A percentile compares a stretch with the other conserved stretches of the same genome.
These are phyloP conservation scores for Guadua angustifolia DNA, from an alignment of 176 grass and related monocot genomes.

Conservation along the genomic window DNA sequence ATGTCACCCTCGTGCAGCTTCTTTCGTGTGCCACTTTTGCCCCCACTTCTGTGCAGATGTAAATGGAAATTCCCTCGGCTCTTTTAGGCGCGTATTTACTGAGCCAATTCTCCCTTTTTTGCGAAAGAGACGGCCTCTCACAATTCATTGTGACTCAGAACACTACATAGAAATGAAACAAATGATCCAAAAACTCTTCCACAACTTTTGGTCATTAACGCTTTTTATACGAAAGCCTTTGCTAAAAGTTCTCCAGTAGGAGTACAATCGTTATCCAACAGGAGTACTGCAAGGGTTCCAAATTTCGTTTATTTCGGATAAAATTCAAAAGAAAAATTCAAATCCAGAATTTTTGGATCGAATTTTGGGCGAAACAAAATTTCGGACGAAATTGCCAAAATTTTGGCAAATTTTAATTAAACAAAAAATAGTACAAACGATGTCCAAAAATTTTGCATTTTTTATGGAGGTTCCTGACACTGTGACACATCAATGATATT, in stretches of 20 bases:
- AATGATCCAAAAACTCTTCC: conserved; percentile 25
- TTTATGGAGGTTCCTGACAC: no score
- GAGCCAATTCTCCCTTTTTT: background rate
- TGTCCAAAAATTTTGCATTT: no score
- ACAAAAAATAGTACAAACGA: no score
- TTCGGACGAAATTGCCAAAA: no score
- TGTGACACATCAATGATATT: no score
- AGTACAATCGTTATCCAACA: background rate
- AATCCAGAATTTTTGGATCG: no score
- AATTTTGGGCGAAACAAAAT: no score
- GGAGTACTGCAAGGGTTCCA: background rate
- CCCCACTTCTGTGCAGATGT: background rate
- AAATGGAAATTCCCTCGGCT: background rate
- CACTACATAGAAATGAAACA: background rate
- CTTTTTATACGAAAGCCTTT: conserved; percentile 29
- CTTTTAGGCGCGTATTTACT: conserved; percentile 12
- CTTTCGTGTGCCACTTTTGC: no score
- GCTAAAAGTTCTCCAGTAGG: background rate
- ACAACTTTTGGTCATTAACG: background rate
- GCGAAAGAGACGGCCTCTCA: background rate
- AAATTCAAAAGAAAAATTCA: no score
- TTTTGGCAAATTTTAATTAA: no score
- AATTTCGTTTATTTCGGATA: no score
- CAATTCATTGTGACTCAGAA: conserved; percentile 2
- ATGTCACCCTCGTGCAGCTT: no score